Conservation (phyloP, 805 yeast genomes). For the Alloascoidea africana region DNA sequence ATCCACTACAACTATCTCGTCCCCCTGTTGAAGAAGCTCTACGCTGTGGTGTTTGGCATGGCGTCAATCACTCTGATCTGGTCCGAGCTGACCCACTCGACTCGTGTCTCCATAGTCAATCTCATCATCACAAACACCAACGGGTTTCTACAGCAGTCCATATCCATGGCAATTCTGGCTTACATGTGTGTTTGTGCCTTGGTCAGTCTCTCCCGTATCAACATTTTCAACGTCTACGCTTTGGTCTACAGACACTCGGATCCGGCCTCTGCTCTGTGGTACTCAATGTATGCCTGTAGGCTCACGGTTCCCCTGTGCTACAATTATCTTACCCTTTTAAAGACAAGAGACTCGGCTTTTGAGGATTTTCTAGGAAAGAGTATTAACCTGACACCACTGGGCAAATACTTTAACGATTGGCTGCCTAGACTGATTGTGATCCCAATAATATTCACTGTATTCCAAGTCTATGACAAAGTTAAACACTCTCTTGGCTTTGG, state of each 20-base stretch:
- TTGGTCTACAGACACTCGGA: constrained; percentile 58
- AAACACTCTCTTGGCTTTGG: constrained; percentile 27
- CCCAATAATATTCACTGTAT: constrained; percentile 50
- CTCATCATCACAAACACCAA: constrained; percentile 22
- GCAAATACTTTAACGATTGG: constrained; percentile 55
- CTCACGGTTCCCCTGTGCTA: constrained; percentile 71
- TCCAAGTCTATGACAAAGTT: constrained; percentile 52
- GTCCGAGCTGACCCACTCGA: constrained; percentile 64
- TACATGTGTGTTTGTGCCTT: constrained; percentile 61
- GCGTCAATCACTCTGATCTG: constrained; percentile 44
- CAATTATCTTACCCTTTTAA: constrained; percentile 57
- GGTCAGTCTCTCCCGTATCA: constrained; percentile 48
- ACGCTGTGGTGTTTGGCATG: constrained; percentile 25
- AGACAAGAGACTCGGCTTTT: constrained; percentile 36
- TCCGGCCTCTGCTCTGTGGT: constrained; percentile 61
- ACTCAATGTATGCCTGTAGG: constrained; percentile 68
- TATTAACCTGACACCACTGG: constrained; percentile 60
- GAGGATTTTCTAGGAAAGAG: constrained; percentile 65
- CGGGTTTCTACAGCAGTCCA: constrained; percentile 23
- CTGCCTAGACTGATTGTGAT: constrained; percentile 61
- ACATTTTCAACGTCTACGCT: constrained; percentile 64
- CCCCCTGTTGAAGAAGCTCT: constrained; percentile 29
- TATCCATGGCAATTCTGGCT: constrained; percentile 31
- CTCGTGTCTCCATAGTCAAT: constrained; percentile 47
- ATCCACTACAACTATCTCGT: constrained; percentile 24